A percentile compares a stretch with the other conserved stretches of the same genome.
Evolutionary conservation across 106 monocot species (phyloP).

Genomic region (Phalaenopsis aphrodite): DNA sequence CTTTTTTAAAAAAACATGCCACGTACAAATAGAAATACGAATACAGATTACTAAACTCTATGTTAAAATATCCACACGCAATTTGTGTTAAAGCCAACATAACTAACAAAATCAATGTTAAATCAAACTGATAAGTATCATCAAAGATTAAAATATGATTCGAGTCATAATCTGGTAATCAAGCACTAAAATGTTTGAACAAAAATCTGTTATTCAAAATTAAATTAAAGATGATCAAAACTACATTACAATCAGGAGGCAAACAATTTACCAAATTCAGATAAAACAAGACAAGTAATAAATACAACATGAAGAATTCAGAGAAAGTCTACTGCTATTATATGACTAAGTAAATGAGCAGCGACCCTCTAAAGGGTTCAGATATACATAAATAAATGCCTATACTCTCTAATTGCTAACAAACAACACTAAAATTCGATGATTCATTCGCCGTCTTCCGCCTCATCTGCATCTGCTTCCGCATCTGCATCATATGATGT

Average conservation of each 20-base stretch:
- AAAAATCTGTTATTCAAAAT: no score
- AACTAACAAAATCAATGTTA: no score
- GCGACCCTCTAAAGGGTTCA: background rate
- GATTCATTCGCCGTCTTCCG: background rate
- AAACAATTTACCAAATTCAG: background rate
- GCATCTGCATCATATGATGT: background rate
- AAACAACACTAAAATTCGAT: background rate
- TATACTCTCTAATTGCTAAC: background rate
- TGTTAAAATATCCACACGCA: no score
- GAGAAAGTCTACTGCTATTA: background rate
- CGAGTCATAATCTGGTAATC: no score
- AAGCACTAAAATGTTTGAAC: no score
- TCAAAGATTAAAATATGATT: no score
- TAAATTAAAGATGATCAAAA: no score
- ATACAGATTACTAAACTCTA: no score
- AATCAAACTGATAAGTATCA: no score
- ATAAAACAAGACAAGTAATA: background rate
- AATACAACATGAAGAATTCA: background rate
- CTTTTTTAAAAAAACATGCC: no score
- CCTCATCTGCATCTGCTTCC: background rate
- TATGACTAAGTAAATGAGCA: background rate
- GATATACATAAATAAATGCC: background rate
- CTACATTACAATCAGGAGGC: background rate
- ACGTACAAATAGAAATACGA: no score
- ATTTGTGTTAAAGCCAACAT: no score